Base-by-base conservation (phyloP, 371 early-diverging fungal species). In the Zopfochytrium polystomum region DNA sequence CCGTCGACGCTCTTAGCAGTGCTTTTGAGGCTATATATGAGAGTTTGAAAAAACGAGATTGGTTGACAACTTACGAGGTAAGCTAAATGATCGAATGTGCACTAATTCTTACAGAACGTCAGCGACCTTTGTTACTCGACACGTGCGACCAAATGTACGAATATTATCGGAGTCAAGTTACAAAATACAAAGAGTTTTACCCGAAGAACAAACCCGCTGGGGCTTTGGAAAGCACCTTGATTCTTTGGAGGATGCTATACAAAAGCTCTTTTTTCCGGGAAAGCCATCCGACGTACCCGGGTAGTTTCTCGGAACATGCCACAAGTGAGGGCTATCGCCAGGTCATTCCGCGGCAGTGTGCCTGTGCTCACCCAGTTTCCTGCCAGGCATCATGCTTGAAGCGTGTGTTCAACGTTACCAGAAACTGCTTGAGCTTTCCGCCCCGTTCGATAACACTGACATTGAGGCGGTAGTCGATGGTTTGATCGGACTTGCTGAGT, bases 161-260 rank as follows among this genome's bases (percentile, higher is more conserved):
- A 18, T 70, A 74, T 55, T 74, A 63, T 52, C 52, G 58, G 25
- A 62, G 51, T 13, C 72, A 72, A 52, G 69, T 76, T 3, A 62
- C 64, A 25, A 73, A 76, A 38, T 76, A 76, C 63, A 73, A 70
- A 51, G 76, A 76, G 53, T 66, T 66, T 23, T 76, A 58, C 52
- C 75, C 76, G 26, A 76, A 75, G 52, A 72, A 73, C 58, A 32
- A 62, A 25, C 76, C 76, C 1, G 44, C 45, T 15, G 70, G 72
- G 2, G 76, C 72, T n/a, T 57, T 76, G 30, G 70, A 66, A 26
- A 71, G 57, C 31, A 70, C 76, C 20, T 54, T 76, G 26, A 46
- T 76, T 15, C 48, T 74, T 42, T 62, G 68, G 63, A 49, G 76
- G 31, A 76, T 76, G 76, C 71, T 76, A 0, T 70, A 58, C 55